These are phyloP conservation scores for Cercophora sp. DNA, from an alignment of 495 filamentous ascomycete species.

Conservation along the genomic window DNA sequence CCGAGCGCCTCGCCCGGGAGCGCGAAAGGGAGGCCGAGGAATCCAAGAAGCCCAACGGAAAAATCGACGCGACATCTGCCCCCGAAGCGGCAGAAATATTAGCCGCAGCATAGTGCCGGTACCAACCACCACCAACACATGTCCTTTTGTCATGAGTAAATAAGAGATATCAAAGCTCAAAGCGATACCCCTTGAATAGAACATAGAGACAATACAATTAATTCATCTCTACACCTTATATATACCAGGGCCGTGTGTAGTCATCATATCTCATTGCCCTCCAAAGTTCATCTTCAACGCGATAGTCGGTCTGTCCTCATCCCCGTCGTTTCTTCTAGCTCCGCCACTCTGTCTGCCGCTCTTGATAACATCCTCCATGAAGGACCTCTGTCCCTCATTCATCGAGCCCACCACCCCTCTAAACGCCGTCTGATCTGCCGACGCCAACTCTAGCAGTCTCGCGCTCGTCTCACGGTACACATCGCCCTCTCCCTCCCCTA, in stretches of 20 bases:
- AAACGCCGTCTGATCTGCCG: slow-evolving; percentile 67
- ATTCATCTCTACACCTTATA: too few relatives aligned
- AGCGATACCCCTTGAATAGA: too few relatives aligned
- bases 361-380: slow-evolving; percentile 80
- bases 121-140: too few relatives aligned
- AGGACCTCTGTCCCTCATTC: slow-evolving; percentile 63
- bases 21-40: slow-evolving; percentile 22
- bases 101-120: slow-evolving; percentile 24
- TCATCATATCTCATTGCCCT: too few relatives aligned
- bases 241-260: too few relatives aligned
- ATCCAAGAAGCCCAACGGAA: slow-evolving; percentile 31
- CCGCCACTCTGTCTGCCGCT: slow-evolving; percentile 43
- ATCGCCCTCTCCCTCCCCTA: slow-evolving; percentile 36
- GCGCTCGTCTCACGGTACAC: slow-evolving; percentile 69
- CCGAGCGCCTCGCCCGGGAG: slow-evolving; percentile 28
- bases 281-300: slow-evolving; percentile 92
- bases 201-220: too few relatives aligned
- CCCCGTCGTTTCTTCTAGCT: slow-evolving; percentile 36
- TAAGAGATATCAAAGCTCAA: too few relatives aligned
- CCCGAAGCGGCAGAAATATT: slow-evolving; percentile 45
- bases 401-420: slow-evolving; percentile 68
- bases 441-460: slow-evolving; percentile 76
- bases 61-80: slow-evolving; percentile 32
- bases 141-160: not conserved
- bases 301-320: slow-evolving; percentile 73